Percentiles rank a stretch among this genome's conserved stretches.
These are phyloP conservation scores for Septoria petroselini DNA, from an alignment of 2,329 filamentous ascomycete genomes.

Conservation along the genomic window DNA sequence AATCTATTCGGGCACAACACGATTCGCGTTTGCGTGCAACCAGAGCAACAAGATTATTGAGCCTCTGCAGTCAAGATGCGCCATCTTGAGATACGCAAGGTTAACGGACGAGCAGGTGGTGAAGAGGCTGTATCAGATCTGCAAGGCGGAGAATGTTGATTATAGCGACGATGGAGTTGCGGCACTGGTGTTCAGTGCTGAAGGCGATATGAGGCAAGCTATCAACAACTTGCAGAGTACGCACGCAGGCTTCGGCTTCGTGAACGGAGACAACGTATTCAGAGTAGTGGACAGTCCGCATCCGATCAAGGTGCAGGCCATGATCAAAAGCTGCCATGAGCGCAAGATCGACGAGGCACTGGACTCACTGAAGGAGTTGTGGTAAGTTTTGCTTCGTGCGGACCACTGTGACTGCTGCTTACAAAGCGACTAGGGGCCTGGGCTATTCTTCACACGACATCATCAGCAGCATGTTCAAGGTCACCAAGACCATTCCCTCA, in stretches of 20 bases:
- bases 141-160: slow-evolving; percentile 84
- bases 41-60: slow-evolving; percentile 99
- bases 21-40: slow-evolving; percentile 98
- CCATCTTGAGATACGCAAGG: slow-evolving; percentile 88
- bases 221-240: slow-evolving; percentile 98
- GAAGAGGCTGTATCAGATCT: slow-evolving; percentile 85
- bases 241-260: slow-evolving; percentile 87
- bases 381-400: slow-evolving; percentile 47
- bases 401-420: slow-evolving; percentile 8
- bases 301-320: slow-evolving; percentile 96
- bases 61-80: slow-evolving; percentile 93
- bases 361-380: slow-evolving; percentile 82
- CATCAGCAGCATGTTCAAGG: slow-evolving; percentile 97
- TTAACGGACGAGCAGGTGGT: slow-evolving; percentile 91
- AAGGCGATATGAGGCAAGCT: slow-evolving; percentile 97
- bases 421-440: slow-evolving; percentile 57
- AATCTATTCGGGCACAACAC: slow-evolving; percentile 93
- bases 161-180: slow-evolving; percentile 91
- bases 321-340: slow-evolving; percentile 96
- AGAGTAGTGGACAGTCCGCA: slow-evolving; percentile 95
- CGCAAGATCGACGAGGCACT: slow-evolving; percentile 84
- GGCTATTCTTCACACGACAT: slow-evolving; percentile 99
- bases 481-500: slow-evolving; percentile 91
- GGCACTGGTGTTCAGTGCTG: slow-evolving; percentile 93
- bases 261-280: slow-evolving; percentile 98